Base-by-base conservation (phyloP, 352 stramenopile species). In the Phytophthora ohioensis region DNA sequence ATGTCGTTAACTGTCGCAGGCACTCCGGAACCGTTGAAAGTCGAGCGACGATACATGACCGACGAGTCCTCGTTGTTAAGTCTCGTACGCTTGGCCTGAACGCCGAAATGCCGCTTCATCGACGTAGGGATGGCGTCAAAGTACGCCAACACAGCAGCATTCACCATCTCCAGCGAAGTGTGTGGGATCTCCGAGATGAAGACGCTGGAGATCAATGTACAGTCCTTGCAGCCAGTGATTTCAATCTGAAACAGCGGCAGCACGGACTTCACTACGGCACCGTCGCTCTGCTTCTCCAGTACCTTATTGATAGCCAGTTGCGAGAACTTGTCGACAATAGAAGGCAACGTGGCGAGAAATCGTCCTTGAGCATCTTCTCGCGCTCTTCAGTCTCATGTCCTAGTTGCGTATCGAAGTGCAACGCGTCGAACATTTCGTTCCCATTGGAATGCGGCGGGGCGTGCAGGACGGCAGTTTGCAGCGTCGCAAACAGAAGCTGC, bases 181-280 rank as follows among this genome's bases (percentile, higher is more conserved):
- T 77, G 62, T 2, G 76, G 72, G 54, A 82, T 80, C 55, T 82
- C 73, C 5, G 72, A 65, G 2, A 82, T 57, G 56, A 80, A 82
- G 6, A 76, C 66, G 31, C 69, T 82, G 5, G 76, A 72, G 9
- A 82, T 61, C 36, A 80, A 49, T 4, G 76, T 76, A 55, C 60
- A 59, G 55, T 78, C 69, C 17, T 61, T 66, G 41, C 69, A 68
- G 10, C 64, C 72, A 3, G 65, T 78, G 35, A 82, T 64, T 7
- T 78, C 67, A 42, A 78, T 71, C 43, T 76, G 71, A 42, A 61
- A 78, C 38, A 78, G 65, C 5, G 73, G 73, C 54, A 71, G 17
- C 15, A 69, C 57, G 9, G 60, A 64, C 46, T 62, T 70, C 31
- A 51, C 43, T 3, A 5, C 17, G n/a, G 12, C 39, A 11, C 12